Evolutionary conservation across 2,329 filamentous ascomycete species (phyloP).

Genomic region (Cytospora piceicola): DNA sequence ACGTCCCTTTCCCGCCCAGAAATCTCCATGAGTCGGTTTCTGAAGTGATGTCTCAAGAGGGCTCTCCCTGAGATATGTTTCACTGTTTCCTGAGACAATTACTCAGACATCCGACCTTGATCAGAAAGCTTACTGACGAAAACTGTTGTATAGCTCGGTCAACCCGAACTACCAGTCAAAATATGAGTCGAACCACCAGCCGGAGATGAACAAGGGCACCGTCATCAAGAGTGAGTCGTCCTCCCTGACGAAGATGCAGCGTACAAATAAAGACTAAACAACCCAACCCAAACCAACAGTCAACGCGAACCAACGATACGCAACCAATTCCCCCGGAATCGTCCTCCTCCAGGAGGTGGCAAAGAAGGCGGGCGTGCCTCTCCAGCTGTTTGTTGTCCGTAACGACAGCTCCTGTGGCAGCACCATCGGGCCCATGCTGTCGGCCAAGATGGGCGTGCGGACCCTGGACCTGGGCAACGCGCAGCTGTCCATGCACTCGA

Average conservation of each 20-base stretch:
- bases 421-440: slow-evolving; percentile 97
- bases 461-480: slow-evolving; percentile 94
- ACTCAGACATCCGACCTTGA: too few relatives aligned
- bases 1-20: not conserved
- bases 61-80: too few relatives aligned
- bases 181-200: slow-evolving; percentile 88
- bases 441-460: slow-evolving; percentile 80
- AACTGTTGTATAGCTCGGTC: slow-evolving; percentile 51
- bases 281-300: slow-evolving; percentile 46
- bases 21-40: not conserved
- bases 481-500: slow-evolving; percentile 95
- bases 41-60: not conserved
- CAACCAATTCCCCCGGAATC: slow-evolving; percentile 94
- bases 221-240: slow-evolving; percentile 71
- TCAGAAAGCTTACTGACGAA: not conserved
- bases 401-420: slow-evolving; percentile 95
- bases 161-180: slow-evolving; percentile 94
- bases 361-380: slow-evolving; percentile 72
- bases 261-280: not conserved
- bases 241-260: not conserved
- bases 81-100: too few relatives aligned
- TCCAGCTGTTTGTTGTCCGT: slow-evolving; percentile 94
- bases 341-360: slow-evolving; percentile 90
- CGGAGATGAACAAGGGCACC: slow-evolving; percentile 93
- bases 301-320: slow-evolving; percentile 96